Conservation (phyloP, 805 yeast species). For the Starmerella khaoyaiensis region DNA sequence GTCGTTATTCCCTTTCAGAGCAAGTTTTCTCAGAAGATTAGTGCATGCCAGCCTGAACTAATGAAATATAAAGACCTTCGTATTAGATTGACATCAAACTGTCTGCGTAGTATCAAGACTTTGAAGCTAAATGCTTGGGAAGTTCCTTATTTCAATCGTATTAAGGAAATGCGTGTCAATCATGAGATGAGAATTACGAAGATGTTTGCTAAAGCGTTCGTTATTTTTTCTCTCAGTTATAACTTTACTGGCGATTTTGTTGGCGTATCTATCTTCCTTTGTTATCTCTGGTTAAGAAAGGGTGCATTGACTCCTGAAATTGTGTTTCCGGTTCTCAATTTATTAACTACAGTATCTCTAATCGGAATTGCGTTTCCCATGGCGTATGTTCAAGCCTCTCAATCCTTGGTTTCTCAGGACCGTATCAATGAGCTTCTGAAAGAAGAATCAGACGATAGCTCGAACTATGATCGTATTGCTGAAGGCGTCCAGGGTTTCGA, state of each 20-base stretch:
- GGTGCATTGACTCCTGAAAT: constrained; percentile 73
- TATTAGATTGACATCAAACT: constrained; percentile 73
- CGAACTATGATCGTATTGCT: constrained; percentile 42
- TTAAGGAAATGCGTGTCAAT: constrained; percentile 64
- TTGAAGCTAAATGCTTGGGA: constrained; percentile 96
- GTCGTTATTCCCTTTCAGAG: constrained; percentile 70
- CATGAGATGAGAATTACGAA: constrained; percentile 65
- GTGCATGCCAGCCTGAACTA: constrained; percentile 59
- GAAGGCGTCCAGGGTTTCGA: constrained; percentile 45
- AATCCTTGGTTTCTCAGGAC: constrained; percentile 46
- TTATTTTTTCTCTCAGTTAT: constrained; percentile 32
- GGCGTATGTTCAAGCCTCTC: constrained; percentile 70
- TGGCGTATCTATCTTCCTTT: constrained; percentile 73
- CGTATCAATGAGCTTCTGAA: constrained; percentile 63
- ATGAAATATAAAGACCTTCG: constrained; percentile 85
- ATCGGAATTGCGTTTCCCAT: constrained; percentile 85
- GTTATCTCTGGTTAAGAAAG: constrained; percentile 49
- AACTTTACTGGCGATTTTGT: constrained; percentile 70
- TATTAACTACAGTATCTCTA: constrained; percentile 61
- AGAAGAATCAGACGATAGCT: constrained; percentile 59
- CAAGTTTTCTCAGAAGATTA: constrained; percentile 43
- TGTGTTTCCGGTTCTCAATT: constrained; percentile 50
- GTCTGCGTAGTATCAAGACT: constrained; percentile 77
- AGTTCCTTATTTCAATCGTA: constrained; percentile 58
- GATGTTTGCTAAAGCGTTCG: constrained; percentile 48